Conservation (phyloP, 768 basidiomycete genomes). For the Psilocybe cubensis region DNA sequence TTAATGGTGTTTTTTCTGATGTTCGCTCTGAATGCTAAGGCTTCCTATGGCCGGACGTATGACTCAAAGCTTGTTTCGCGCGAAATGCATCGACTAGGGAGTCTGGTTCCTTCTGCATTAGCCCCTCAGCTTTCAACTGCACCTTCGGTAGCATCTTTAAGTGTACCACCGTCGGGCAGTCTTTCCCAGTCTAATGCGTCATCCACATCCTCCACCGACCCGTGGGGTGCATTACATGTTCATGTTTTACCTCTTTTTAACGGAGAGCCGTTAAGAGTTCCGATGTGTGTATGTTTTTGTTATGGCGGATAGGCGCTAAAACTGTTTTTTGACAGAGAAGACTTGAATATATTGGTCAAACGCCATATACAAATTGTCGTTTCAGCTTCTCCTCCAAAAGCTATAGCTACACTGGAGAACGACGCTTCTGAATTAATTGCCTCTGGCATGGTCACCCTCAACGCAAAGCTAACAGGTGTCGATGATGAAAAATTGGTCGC, state of each 20-base stretch:
- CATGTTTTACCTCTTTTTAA: conserved; percentile 92
- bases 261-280: conserved; percentile 80
- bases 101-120: conserved; percentile 53
- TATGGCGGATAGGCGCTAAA: conserved; percentile 2
- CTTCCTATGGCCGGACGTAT: conserved; percentile 72
- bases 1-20: conserved; percentile 5
- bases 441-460: conserved; percentile 90
- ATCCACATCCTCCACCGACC: conserved; percentile 56
- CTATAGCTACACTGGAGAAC: conserved; percentile 71
- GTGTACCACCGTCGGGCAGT: conserved; percentile 43
- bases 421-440: conserved; percentile 85
- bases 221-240: conserved; percentile 85
- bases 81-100: conserved; percentile 85
- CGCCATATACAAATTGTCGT: conserved; percentile 78
- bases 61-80: conserved; percentile 80
- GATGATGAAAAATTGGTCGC: conserved; percentile 80
- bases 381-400: conserved; percentile 73
- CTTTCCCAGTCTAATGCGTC: conserved; percentile 41
- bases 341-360: conserved; percentile 81
- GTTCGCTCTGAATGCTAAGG: conserved; percentile 31
- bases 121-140: conserved; percentile 53
- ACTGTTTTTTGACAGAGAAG: conserved; percentile 58
- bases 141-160: conserved; percentile 52
- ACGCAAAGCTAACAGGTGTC: conserved; percentile 75
- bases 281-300: conserved; percentile 60